These are phyloP conservation scores for Myxozyma sirexii DNA, from an alignment of 805 yeast species.

Conservation along the genomic window DNA sequence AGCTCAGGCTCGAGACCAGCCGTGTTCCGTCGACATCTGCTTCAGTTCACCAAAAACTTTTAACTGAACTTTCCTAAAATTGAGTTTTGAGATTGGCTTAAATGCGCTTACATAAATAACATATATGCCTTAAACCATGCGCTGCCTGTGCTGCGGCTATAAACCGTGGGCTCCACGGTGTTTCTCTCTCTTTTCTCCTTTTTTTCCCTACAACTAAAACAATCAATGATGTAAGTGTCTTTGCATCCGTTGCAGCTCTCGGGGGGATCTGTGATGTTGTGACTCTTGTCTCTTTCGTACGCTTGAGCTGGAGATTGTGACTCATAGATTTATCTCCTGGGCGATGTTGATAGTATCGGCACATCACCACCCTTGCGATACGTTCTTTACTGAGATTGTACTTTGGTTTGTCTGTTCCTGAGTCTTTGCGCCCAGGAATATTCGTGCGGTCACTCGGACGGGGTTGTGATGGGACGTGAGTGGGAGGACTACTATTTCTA, in stretches of 20 bases:
- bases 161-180: neutral
- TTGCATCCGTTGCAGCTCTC: slow-evolving; percentile 36
- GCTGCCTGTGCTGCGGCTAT: too few species aligned
- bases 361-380: slow-evolving; percentile 35
- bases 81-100: too few species aligned
- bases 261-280: slow-evolving; percentile 3
- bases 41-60: too few species aligned
- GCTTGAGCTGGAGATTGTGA: neutral
- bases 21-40: neutral
- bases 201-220: slow-evolving; percentile 35
- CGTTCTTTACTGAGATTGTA: slow-evolving; percentile 34
- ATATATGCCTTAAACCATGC: too few species aligned
- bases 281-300: neutral
- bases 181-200: slow-evolving; percentile 6
- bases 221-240: slow-evolving; percentile 36
- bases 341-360: slow-evolving; percentile 38
- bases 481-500: too few species aligned
- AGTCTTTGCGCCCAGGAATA: too few species aligned
- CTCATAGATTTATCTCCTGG: slow-evolving; percentile 19
- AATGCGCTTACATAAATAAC: too few species aligned
- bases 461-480: too few species aligned
- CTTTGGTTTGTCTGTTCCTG: neutral
- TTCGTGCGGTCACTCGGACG: too few species aligned
- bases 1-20: neutral
- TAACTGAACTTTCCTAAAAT: neutral